phyloP scores from a whole-genome alignment of 305 asterid species.

The Lippia alba region DNA sequence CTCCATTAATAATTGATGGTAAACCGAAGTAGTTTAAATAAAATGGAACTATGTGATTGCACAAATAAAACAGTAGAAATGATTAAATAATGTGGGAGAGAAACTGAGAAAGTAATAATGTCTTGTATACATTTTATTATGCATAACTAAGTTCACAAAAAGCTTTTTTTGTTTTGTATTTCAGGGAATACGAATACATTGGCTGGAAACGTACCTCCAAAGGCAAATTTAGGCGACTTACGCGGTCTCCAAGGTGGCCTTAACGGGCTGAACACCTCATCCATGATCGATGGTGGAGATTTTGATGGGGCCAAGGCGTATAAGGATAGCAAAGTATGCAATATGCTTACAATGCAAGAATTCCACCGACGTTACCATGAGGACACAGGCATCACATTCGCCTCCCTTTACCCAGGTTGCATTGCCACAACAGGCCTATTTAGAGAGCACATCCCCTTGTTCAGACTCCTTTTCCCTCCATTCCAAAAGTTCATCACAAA shows the following conservation, averaged over 20 bases:
- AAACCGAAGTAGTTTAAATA: too few relatives aligned
- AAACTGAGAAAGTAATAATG: too few relatives aligned
- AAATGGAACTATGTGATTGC: too few relatives aligned
- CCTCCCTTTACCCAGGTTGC: slow-evolving; percentile 96
- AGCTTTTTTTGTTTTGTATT: neutral
- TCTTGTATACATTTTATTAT: neutral
- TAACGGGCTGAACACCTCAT: slow-evolving; percentile 66
- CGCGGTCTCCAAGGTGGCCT: slow-evolving; percentile 83
- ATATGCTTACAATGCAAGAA: slow-evolving; percentile 97
- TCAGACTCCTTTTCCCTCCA: slow-evolving; percentile 88
- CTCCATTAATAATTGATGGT: too few relatives aligned
- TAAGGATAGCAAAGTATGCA: slow-evolving; percentile 98
- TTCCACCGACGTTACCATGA: slow-evolving; percentile 88
- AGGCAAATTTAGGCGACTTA: slow-evolving; percentile 92
- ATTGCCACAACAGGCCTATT: slow-evolving; percentile 92
- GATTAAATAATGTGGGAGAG: too few relatives aligned
- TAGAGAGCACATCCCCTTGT: slow-evolving; percentile 88
- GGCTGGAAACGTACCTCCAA: slow-evolving; percentile 97
- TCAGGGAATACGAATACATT: slow-evolving; percentile 90
- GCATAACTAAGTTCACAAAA: neutral
- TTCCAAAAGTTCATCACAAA: slow-evolving; percentile 92
- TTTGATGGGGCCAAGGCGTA: slow-evolving; percentile 98
- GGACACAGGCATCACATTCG: slow-evolving; percentile 82
- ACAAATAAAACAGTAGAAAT: too few relatives aligned
- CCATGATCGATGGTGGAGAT: slow-evolving; percentile 90